Evolutionary conservation across 1,284 basidiomycete species (phyloP).

Genomic region (Pseudozyma sp.): DNA sequence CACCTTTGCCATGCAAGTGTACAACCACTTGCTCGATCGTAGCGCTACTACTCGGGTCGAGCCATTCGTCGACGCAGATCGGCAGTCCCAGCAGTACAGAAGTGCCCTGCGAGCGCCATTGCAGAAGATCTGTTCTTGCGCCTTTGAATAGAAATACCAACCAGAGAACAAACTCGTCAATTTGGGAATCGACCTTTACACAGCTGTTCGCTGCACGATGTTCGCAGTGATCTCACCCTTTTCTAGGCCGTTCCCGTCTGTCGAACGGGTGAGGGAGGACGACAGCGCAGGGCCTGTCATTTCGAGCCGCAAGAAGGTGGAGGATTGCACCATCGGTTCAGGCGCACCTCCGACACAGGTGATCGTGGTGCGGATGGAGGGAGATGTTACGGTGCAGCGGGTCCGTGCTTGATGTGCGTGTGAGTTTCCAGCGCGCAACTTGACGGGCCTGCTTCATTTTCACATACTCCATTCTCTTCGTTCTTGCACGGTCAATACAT

Average conservation of each 20-base stretch:
- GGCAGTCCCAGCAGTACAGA: conserved; percentile 1
- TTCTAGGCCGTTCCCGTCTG: not conserved
- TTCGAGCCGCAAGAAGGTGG: no score
- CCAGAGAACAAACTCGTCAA: no score
- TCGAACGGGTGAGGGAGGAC: not conserved
- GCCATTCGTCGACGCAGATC: conserved; percentile 2
- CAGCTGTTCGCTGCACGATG: not conserved
- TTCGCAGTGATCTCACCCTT: not conserved
- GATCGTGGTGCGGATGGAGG: not conserved
- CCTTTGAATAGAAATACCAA: conserved; percentile 4
- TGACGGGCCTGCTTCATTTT: no score
- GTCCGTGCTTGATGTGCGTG: no score
- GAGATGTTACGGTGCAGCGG: no score
- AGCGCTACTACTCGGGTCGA: not conserved
- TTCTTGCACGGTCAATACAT: no score
- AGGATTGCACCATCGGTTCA: no score
- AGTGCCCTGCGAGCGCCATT: conserved; percentile 2
- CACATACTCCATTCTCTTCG: no score
- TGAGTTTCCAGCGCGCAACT: no score
- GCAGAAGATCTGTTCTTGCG: not conserved
- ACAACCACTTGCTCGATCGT: conserved; percentile 22
- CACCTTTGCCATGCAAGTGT: conserved; percentile 33
- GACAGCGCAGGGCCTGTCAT: no score
- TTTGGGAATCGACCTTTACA: no score
- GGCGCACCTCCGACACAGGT: no score